phyloP scores from a whole-genome alignment of 2,329 filamentous ascomycete species.

The Microdochium paspali region DNA sequence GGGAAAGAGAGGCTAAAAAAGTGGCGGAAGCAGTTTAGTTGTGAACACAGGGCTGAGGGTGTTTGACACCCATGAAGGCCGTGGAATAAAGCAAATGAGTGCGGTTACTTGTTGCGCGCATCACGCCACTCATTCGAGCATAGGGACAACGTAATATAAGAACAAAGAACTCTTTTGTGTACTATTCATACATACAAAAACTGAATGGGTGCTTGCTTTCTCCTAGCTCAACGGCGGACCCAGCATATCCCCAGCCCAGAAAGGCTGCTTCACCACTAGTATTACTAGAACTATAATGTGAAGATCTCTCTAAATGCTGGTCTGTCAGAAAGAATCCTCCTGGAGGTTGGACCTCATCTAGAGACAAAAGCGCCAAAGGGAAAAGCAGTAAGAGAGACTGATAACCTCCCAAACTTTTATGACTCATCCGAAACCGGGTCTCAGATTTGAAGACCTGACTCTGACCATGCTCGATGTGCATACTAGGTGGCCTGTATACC shows the following conservation, averaged over 20 bases:
- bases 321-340: not conserved
- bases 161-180: not conserved
- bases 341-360: not conserved
- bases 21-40: no score
- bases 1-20: not conserved
- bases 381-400: not conserved
- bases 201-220: not conserved
- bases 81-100: no score
- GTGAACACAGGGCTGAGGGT: no score
- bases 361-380: not conserved
- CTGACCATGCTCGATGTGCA: no score
- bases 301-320: not conserved
- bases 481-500: no score
- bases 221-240: no score
- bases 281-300: not conserved
- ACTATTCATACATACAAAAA: constrained; percentile 1
- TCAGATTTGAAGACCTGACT: no score
- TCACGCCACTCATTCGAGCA: no score
- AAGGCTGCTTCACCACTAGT: not conserved
- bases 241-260: not conserved
- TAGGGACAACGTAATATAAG: not conserved
- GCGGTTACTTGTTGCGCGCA: no score
- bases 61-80: no score
- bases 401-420: not conserved
- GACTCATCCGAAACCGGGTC: no score